phyloP scores from a whole-genome alignment of 768 basidiomycete species.

The Lenzites betulinus region DNA sequence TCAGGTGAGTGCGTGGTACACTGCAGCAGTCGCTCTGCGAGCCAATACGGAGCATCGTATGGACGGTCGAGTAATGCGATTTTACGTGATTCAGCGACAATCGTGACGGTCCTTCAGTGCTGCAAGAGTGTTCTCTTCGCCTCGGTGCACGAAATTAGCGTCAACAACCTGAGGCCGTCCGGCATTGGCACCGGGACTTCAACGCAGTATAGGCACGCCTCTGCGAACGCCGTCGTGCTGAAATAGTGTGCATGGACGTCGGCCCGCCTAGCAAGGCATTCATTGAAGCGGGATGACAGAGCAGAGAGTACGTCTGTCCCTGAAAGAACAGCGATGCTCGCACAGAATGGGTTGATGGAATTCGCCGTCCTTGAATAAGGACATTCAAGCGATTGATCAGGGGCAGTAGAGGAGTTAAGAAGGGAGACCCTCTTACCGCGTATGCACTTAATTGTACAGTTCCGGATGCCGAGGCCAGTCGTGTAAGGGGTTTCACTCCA shows the following conservation, averaged over 20 bases:
- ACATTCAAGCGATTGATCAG: neutral
- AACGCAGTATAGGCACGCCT: neutral
- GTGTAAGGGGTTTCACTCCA: neutral
- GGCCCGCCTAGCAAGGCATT: neutral
- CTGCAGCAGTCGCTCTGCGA: too few species aligned
- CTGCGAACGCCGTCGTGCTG: neutral
- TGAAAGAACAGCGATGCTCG: conserved; percentile 9
- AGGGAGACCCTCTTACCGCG: neutral
- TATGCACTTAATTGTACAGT: neutral
- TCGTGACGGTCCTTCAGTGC: neutral
- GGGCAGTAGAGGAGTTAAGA: neutral
- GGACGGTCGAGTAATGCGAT: too few species aligned
- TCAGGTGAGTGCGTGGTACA: too few species aligned
- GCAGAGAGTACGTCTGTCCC: neutral
- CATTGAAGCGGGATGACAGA: conserved; percentile 1
- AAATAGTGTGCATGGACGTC: neutral
- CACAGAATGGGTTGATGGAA: neutral
- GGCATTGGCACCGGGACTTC: conserved; percentile 1
- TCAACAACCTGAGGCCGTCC: neutral
- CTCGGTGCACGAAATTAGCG: neutral
- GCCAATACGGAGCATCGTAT: too few species aligned
- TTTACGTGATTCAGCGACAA: neutral
- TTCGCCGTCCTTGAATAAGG: neutral
- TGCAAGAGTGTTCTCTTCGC: neutral
- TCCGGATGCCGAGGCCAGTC: neutral